Evolutionary conservation across 805 yeast genomes (phyloP), one percentile per base, ranked within the genome.

Genomic region (Kazachstania africana): DNA sequence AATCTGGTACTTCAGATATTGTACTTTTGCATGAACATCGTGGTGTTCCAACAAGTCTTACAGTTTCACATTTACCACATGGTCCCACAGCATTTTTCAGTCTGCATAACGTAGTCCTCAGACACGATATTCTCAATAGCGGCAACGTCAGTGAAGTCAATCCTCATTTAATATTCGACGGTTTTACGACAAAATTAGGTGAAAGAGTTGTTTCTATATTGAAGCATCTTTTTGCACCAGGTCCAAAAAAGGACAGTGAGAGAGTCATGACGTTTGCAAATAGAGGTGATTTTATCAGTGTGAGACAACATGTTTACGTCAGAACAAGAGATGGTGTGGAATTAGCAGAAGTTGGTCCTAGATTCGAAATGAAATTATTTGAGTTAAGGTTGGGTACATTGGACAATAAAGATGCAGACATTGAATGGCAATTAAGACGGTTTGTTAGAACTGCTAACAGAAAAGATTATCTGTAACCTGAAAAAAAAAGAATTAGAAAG

Each of bases 41-140:
- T 59, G 99, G 99, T 71, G 88, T 83, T 0, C 99, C 99, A 32
- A 87, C 95, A 0, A 82, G 95, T 1, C 49, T 91, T 37, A 88
- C 97, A 1, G 62, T 91, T 17, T 78, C 91, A 21, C 99, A 91
- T 63, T 81, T 91, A 55, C 99, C 98, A 4, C 95, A 91, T 53
- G 99, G 99, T 0, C 99, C 98, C 13, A 81, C 96, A 2, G 93
- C 91, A 21, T 78, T 81, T 28, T 91, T 91, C 65, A 82, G 96
- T 8, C 63, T 91, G 35, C 97, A 91, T 59, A 91, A 91, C 49
- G 97, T 91, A 33, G 85, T 83, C 16, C 64, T 91, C 35, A 77
- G 97, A 56, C 99, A 91, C 56, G 99, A 91, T 60, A 70, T 91
- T 27, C 64, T 78, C 17, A 74, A 83, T 46, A 68, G 79, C 19